Base-by-base conservation (phyloP, 768 basidiomycete species). In the Leccinum aurantiacum region DNA sequence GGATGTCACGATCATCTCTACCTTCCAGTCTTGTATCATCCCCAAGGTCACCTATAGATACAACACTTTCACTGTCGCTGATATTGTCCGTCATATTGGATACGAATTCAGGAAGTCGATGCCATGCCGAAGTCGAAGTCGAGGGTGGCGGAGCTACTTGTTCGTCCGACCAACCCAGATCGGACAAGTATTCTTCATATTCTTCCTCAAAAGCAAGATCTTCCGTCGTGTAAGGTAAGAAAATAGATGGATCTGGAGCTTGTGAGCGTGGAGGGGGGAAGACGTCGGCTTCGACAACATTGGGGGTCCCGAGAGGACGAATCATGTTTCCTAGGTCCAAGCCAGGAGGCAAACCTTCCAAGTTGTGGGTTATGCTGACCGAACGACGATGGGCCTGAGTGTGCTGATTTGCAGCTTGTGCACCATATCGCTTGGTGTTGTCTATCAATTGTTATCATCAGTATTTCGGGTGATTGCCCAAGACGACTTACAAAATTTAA, bases 181-280 rank as follows among this genome's bases (percentile, higher is more conserved):
- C 93, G n/a, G 88, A 91, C 27, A 98, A 78, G 66, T 96, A 94
- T 69, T 96, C 95, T 72, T 98, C 95, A 68, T 97, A 98, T 69
- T 97, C 95, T 69, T 94, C 93, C 69, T 98, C 95, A 65, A 95
- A 95, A 1, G 93, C 94, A 60, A 93, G 90, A 66, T 94, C 91
- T 71, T 98, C 96, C 2, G 92, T 89, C 44, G 91, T 93, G 71
- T 93, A 97, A 15, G 93, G 93, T 22, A 94, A 79, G 77, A 94
- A 93, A 49, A 90, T 88, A 14, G 86, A 87, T 11, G 90, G 85
- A 70, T 93, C 90, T 0, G 90, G 88, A 1, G 90, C 89, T 67
- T 91, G 90, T 46, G 91, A 90, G 33, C 94, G 91, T 27, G 89
- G 81, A 1, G 97, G 97, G 25, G 97, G 97, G 79, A 99, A 98